Conservation (phyloP, 164 flowering plant genomes). For the Vitis vinifera region DNA sequence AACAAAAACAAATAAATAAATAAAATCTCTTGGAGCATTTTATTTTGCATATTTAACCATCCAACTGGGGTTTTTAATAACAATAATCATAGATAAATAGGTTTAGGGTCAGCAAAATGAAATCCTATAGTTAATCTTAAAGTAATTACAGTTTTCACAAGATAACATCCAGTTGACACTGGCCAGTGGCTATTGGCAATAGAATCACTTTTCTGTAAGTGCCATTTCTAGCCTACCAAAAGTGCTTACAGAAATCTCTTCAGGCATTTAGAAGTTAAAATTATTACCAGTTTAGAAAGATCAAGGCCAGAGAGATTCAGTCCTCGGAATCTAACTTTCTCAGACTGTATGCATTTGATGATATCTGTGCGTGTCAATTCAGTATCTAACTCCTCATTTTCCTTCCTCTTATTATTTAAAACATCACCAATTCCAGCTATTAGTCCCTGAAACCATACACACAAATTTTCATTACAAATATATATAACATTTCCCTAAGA, state of each 20-base stretch:
- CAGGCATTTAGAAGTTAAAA: neutral
- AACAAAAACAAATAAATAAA: too few relatives aligned
- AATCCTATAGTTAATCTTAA: too few relatives aligned
- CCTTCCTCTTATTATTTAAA: conserved; percentile 48
- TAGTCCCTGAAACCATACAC: conserved; percentile 24
- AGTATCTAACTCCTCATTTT: conserved; percentile 54
- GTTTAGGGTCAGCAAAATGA: too few relatives aligned
- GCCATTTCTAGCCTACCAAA: conserved; percentile 2
- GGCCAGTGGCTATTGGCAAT: neutral
- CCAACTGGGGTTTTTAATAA: too few relatives aligned
- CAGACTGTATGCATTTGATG: conserved; percentile 91
- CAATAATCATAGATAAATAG: too few relatives aligned
- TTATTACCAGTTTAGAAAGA: conserved; percentile 83
- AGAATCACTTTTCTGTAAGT: neutral
- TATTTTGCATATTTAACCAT: too few relatives aligned
- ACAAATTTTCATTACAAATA: too few relatives aligned
- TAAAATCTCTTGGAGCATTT: too few relatives aligned
- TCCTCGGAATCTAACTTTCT: conserved; percentile 82
- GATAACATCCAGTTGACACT: too few relatives aligned
- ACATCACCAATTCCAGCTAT: conserved; percentile 53
- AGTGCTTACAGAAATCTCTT: neutral
- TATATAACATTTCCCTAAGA: too few relatives aligned
- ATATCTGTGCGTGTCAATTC: conserved; percentile 89
- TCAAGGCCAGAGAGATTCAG: conserved; percentile 92
- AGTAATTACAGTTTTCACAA: too few relatives aligned